Evolutionary conservation across 1,284 basidiomycete genomes (phyloP).

Genomic region (Singerocomus inundabilis): DNA sequence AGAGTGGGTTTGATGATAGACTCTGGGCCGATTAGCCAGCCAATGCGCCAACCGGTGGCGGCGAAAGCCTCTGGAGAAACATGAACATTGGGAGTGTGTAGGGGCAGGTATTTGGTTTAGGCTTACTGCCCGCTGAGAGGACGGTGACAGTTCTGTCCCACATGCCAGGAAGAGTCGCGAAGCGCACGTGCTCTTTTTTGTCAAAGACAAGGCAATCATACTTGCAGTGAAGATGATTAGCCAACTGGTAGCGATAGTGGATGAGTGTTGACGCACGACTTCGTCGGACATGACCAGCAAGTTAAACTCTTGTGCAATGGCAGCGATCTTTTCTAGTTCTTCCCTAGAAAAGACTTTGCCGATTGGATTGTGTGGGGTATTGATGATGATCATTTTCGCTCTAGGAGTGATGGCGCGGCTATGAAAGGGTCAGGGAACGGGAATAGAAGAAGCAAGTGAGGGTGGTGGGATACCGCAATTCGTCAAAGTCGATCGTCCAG

Average conservation of each 20-base stretch:
- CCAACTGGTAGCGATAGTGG: background rate
- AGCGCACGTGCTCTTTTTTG: constrained; percentile 83
- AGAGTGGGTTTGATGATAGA: constrained; percentile 85
- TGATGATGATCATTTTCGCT: constrained; percentile 91
- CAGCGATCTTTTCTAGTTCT: constrained; percentile 85
- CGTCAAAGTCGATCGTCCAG: constrained; percentile 86
- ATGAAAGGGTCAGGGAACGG: background rate
- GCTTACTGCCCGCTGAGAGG: constrained; percentile 75
- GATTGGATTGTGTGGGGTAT: constrained; percentile 95
- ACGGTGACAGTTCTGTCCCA: constrained; percentile 93
- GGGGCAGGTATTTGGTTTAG: background rate
- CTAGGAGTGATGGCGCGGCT: constrained; percentile 81
- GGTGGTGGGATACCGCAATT: constrained; percentile 60
- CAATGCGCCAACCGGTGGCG: constrained; percentile 97
- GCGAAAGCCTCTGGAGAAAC: constrained; percentile 84
- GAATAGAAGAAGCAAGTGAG: background rate
- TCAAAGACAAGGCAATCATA: constrained; percentile 96
- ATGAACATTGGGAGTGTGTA: background rate
- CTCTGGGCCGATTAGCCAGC: constrained; percentile 90
- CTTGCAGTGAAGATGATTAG: constrained; percentile 36
- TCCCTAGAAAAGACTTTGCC: constrained; percentile 89
- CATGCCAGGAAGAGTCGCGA: constrained; percentile 95
- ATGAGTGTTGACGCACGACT: constrained; percentile 64
- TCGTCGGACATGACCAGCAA: constrained; percentile 94
- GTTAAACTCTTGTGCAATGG: constrained; percentile 89